Conservation (phyloP, 495 filamentous ascomycete species). For the Daldinia concentrica region DNA sequence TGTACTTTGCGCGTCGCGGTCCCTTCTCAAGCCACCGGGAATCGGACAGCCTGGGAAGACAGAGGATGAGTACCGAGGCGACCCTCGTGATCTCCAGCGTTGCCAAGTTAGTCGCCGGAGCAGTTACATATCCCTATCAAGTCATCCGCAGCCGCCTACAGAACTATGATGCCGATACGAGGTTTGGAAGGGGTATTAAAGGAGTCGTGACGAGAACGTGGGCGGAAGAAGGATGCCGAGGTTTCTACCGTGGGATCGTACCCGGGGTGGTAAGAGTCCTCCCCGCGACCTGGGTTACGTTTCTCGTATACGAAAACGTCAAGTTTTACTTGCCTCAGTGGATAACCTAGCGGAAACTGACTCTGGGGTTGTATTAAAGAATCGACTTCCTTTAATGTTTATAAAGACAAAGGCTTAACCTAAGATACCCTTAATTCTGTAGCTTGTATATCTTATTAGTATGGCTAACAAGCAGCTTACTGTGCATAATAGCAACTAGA, state of each 20-base stretch:
- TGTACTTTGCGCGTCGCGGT: constrained; percentile 56
- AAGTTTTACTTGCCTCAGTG: constrained; percentile 69
- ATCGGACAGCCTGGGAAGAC: constrained; percentile 20
- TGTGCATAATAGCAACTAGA: neutral
- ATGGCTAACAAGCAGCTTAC: neutral
- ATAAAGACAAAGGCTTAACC: neutral
- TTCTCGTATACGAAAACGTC: constrained; percentile 95
- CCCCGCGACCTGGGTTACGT: constrained; percentile 97
- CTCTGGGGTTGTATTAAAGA: neutral
- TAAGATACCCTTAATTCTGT: neutral
- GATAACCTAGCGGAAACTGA: constrained; percentile 17
- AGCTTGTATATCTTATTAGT: neutral
- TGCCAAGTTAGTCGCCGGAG: constrained; percentile 88
- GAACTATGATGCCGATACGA: constrained; percentile 78
- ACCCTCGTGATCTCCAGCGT: constrained; percentile 78
- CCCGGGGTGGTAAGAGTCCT: constrained; percentile 89
- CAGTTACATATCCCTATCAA: constrained; percentile 91
- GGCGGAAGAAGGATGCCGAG: constrained; percentile 77
- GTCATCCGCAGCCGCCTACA: constrained; percentile 88
- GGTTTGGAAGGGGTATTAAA: constrained; percentile 71
- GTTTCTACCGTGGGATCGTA: constrained; percentile 92
- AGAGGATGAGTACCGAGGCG: constrained; percentile 74
- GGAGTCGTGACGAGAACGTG: constrained; percentile 80
- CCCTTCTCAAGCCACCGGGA: constrained; percentile 10
- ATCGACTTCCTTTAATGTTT: neutral